A percentile compares a stretch with the other conserved stretches of the same genome.
phyloP scores from a whole-genome alignment of 2,329 filamentous ascomycete genomes.

The Pseudogymnoascus destructans region DNA sequence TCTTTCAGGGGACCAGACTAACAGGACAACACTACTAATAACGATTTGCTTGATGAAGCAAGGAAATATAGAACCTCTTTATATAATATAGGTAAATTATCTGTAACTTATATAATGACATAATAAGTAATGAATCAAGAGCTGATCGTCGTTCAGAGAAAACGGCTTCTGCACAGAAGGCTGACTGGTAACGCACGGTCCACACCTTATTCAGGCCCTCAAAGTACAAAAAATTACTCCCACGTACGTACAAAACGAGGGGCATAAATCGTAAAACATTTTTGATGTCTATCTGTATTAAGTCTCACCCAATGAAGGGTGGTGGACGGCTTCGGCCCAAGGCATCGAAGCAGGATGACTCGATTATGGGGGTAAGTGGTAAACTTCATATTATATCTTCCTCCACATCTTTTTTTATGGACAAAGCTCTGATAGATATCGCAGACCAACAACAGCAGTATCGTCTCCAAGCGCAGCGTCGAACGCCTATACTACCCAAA shows the following conservation, averaged over 20 bases:
- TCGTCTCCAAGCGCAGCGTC: conserved; percentile 86
- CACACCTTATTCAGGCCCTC: not conserved
- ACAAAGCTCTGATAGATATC: not conserved
- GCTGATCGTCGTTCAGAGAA: not conserved
- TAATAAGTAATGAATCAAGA: not conserved
- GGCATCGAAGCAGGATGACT: conserved; percentile 33
- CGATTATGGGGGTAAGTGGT: conserved; percentile 41
- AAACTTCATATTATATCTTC: not conserved
- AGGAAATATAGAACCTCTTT: not conserved
- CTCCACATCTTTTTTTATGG: not conserved
- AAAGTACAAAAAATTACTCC: not conserved
- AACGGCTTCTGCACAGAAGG: not conserved
- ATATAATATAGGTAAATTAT: not conserved
- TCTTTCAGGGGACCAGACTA: not conserved
- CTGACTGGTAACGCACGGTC: conserved; percentile 2
- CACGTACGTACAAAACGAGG: not conserved
- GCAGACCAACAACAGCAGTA: conserved; percentile 81
- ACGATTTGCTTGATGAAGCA: not conserved
- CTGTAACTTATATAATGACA: not conserved
- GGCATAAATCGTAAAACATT: not conserved
- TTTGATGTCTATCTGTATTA: not conserved
- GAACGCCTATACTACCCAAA: conserved; percentile 69
- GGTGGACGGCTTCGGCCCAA: conserved; percentile 15
- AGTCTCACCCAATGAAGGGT: not conserved
- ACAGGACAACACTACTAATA: not conserved